These are phyloP conservation scores for Tricholoma flavovirens DNA, from an alignment of 768 basidiomycete genomes.

Conservation along the genomic window DNA sequence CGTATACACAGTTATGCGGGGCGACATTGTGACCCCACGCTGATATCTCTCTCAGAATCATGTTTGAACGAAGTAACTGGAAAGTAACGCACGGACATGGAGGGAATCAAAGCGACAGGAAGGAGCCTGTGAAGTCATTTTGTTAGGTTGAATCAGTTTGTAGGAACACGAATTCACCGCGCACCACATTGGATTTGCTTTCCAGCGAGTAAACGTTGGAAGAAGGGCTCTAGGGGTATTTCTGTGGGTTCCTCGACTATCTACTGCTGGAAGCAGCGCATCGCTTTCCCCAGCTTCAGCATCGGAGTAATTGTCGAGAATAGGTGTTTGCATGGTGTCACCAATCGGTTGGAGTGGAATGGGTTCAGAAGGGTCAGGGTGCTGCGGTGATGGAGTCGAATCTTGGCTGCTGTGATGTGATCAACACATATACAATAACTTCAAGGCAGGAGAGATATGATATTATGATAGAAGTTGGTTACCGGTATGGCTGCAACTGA, in stretches of 20 bases:
- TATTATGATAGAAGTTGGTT: neutral
- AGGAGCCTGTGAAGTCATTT: conserved; percentile 6
- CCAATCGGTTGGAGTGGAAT: conserved; percentile 1
- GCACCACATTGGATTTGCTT: conserved; percentile 42
- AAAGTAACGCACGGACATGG: conserved; percentile 51
- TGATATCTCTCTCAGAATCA: conserved; percentile 22
- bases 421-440: neutral
- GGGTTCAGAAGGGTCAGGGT: neutral
- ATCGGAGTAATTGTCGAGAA: neutral
- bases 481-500: neutral
- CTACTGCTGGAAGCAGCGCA: conserved; percentile 13
- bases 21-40: conserved; percentile 78
- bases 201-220: conserved; percentile 20
- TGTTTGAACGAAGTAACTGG: neutral
- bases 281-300: conserved; percentile 10
- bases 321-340: conserved; percentile 2
- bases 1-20: conserved; percentile 76
- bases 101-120: conserved; percentile 63
- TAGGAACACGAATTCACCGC: conserved; percentile 7
- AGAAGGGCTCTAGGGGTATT: conserved; percentile 9
- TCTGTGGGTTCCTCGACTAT: conserved; percentile 6
- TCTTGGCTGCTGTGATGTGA: neutral
- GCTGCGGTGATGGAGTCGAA: neutral
- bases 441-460: neutral
- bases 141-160: neutral